A percentile compares a stretch with the other conserved stretches of the same genome.
Conservation (phyloP, 306 rosid genomes). For the Astragalus glycyphyllos region DNA sequence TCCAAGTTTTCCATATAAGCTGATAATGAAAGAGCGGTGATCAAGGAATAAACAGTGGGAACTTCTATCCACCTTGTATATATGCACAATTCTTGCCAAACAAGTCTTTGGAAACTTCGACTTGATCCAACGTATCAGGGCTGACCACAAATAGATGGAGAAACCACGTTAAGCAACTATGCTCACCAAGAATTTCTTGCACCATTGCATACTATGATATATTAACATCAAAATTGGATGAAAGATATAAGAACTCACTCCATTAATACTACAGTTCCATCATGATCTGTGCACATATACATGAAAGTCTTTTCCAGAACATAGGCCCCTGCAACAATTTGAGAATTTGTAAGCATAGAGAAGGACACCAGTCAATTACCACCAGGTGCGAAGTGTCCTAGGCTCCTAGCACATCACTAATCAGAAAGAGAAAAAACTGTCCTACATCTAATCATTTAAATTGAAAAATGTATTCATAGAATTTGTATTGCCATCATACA, state of each 20-base stretch:
- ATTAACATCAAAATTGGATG: slow-evolving; percentile 16
- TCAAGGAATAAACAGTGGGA: slow-evolving; percentile 7
- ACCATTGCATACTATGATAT: slow-evolving; percentile 21
- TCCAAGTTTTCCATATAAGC: neutral
- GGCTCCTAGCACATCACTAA: slow-evolving; percentile 28
- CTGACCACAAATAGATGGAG: slow-evolving; percentile 54
- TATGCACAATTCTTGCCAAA: slow-evolving; percentile 71
- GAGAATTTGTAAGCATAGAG: slow-evolving; percentile 35
- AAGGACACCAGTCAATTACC: slow-evolving; percentile 25
- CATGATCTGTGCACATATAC: slow-evolving; percentile 87
- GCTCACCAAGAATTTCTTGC: slow-evolving; percentile 23
- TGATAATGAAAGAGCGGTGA: slow-evolving; percentile 38
- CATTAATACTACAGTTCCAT: slow-evolving; percentile 80
- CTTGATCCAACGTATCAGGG: slow-evolving; percentile 76
- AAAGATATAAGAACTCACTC: slow-evolving; percentile 68
- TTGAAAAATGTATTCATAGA: neutral
- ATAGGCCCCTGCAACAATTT: slow-evolving; percentile 66
- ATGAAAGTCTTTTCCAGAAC: slow-evolving; percentile 68
- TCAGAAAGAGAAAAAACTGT: neutral
- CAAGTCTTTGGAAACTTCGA: slow-evolving; percentile 78
- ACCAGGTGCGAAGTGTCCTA: slow-evolving; percentile 22
- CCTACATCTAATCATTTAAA: slow-evolving; percentile 7
- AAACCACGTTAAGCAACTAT: slow-evolving; percentile 38
- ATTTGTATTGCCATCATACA: slow-evolving; percentile 15
- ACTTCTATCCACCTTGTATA: slow-evolving; percentile 60